phyloP scores from a whole-genome alignment of 768 basidiomycete species.

The Galerina sulciceps region DNA sequence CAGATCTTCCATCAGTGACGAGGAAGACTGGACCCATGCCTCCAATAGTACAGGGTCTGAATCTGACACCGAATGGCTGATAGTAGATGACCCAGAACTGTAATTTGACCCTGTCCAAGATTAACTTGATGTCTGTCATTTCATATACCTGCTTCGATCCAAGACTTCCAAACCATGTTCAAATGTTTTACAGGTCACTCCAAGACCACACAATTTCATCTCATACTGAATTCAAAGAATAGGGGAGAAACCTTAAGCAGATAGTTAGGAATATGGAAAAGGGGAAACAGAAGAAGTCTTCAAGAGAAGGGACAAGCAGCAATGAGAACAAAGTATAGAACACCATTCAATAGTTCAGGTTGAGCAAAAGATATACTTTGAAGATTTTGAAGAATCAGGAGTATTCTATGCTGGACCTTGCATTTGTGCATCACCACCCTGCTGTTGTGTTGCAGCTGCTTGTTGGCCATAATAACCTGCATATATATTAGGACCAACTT shows the following conservation, averaged over 20 bases:
- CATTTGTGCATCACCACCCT: slow-evolving; percentile 59
- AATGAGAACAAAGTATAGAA: slow-evolving; percentile 1
- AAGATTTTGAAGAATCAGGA: slow-evolving; percentile 10
- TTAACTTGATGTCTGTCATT: background rate
- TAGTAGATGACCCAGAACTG: slow-evolving; percentile 55
- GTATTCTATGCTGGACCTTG: slow-evolving; percentile 46
- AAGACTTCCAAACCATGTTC: background rate
- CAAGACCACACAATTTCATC: slow-evolving; percentile 21
- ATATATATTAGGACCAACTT: slow-evolving; percentile 16
- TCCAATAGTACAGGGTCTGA: slow-evolving; percentile 69
- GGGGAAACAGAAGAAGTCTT: slow-evolving; percentile 11
- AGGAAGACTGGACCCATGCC: slow-evolving; percentile 77
- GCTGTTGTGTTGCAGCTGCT: slow-evolving; percentile 55
- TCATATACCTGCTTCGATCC: slow-evolving; percentile 36
- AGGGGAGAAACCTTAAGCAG: background rate
- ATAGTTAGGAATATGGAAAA: slow-evolving; percentile 15
- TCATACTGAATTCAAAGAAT: slow-evolving; percentile 6
- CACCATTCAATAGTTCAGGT: slow-evolving; percentile 19
- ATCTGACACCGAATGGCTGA: slow-evolving; percentile 93
- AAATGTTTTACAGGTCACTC: background rate
- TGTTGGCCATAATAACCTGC: slow-evolving; percentile 86
- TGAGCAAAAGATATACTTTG: slow-evolving; percentile 1
- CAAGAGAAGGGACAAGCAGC: background rate
- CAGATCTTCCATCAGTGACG: slow-evolving; percentile 46
- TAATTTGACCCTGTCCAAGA: background rate